phyloP scores from a whole-genome alignment of 2,329 filamentous ascomycete species.

The Fusarium irregulare region DNA sequence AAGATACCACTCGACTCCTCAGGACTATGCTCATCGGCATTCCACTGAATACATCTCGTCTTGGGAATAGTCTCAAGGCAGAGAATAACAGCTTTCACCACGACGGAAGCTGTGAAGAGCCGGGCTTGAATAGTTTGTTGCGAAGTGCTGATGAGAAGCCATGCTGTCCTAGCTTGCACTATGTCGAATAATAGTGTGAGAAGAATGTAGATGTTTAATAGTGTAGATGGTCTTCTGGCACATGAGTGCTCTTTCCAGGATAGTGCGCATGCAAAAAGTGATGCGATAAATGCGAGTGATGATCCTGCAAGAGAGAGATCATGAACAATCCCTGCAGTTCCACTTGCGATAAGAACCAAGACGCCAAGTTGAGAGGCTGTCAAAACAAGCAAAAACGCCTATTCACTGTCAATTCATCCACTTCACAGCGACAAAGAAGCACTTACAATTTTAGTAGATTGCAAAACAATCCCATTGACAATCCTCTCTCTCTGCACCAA shows the following conservation, averaged over 20 bases:
- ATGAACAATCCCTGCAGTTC: conserved; percentile 26
- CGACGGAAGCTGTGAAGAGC: conserved; percentile 52
- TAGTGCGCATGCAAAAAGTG: conserved; percentile 46
- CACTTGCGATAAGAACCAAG: conserved; percentile 47
- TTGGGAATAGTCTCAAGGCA: conserved; percentile 55
- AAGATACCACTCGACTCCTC: conserved; percentile 52
- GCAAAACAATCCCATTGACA: conserved; percentile 51
- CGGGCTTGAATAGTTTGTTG: conserved; percentile 40
- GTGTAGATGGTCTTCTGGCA: conserved; percentile 55
- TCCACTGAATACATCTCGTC: conserved; percentile 53
- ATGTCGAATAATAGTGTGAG: conserved; percentile 59
- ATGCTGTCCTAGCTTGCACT: conserved; percentile 56
- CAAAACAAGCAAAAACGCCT: conserved; percentile 45
- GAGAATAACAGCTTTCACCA: conserved; percentile 51
- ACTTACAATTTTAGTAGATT: conserved; percentile 48
- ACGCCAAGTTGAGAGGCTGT: conserved; percentile 48
- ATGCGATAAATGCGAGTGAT: conserved; percentile 43
- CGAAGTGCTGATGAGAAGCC: conserved; percentile 47
- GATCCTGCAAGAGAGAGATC: conserved; percentile 46
- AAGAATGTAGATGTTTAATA: conserved; percentile 56
- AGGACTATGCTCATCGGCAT: conserved; percentile 52
- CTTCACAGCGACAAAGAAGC: neutral
- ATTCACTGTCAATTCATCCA: neutral
- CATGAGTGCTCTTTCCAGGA: conserved; percentile 53
- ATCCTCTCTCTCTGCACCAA: conserved; percentile 49